These are phyloP conservation scores for Tylopilus felleus DNA, from an alignment of 768 basidiomycete genomes.

Conservation along the genomic window DNA sequence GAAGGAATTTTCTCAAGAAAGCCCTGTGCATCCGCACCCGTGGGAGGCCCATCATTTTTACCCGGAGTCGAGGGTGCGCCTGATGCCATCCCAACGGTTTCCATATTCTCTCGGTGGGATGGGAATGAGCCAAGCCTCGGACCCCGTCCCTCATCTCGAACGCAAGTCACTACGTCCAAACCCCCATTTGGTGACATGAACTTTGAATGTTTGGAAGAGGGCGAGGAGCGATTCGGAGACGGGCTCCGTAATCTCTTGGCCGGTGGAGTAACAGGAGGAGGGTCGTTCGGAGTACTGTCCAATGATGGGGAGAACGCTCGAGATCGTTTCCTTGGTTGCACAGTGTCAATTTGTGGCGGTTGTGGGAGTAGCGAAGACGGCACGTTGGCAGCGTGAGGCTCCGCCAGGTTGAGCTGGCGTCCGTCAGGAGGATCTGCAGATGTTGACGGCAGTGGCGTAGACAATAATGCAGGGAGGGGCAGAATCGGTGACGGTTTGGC, in stretches of 20 bases:
- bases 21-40: not conserved
- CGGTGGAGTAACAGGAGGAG: conserved; percentile 20
- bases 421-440: conserved; percentile 18
- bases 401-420: conserved; percentile 7
- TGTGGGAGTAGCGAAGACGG: conserved; percentile 16
- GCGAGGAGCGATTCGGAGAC: conserved; percentile 1
- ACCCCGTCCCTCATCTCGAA: conserved; percentile 4
- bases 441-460: conserved; percentile 25
- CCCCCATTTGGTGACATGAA: conserved; percentile 10
- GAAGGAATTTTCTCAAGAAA: conserved; percentile 21
- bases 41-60: not conserved
- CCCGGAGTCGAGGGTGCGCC: conserved; percentile 1
- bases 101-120: not conserved
- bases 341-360: conserved; percentile 12
- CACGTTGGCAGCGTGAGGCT: conserved; percentile 8
- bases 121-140: not conserved
- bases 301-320: conserved; percentile 25
- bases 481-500: conserved; percentile 45
- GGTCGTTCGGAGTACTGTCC: conserved; percentile 19
- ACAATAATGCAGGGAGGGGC: conserved; percentile 23
- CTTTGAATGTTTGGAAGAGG: not conserved
- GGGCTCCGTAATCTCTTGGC: conserved; percentile 20
- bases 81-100: not conserved
- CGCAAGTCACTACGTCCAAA: not conserved
- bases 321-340: conserved; percentile 29